Evolutionary conservation across 1,139 yeast genomes (phyloP), one percentile per base, ranked within the genome.

Genomic region (Yamadazyma diddensiae): DNA sequence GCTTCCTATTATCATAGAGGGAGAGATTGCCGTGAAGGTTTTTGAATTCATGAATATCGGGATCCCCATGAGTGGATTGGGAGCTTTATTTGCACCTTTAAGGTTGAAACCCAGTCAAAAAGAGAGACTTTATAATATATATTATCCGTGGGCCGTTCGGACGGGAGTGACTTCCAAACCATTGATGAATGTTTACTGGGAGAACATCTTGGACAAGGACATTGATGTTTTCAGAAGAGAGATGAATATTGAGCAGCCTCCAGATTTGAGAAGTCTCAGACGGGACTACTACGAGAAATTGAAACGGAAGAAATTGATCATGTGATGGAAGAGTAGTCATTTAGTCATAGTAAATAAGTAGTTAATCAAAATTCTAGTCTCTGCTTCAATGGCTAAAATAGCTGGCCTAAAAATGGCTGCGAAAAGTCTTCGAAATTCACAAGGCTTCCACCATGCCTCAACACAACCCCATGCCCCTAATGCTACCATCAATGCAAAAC

Each of bases 41-140:
- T 79, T 94, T 47, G 99, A 92, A 58, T 94, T 80, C 52, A 83
- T 92, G 56, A 92, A 92, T 55, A 75, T 92, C 39, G 95, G 96
- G 2, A 77, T 94, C 29, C 97, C 97, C 13, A 90, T 94, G 94
- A 90, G 97, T 7, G 95, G 95, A 0, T 59, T 94, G 33, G 96
- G 96, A 0, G 94, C 96, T 0, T 47, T 86, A 16, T 75, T 87
- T 46, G 96, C 96, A 2, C 97, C 97, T 1, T 70, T 85, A 50
- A 58, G 77, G 26, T 67, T 92, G 35, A 76, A 73, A 36, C 59
- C 72, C 10, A 64, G 68, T 43, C 81, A 76, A 45, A 69, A 68
- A 46, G 72, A 71, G 46, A 56, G 79, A 20, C 58, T 79, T 40
- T 64, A 74, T 43, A 70, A 72, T 26, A 73, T 82, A 5, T 90